Evolutionary conservation across 495 filamentous ascomycete genomes (phyloP).

Genomic region (Aspergillus sclerotioniger): DNA sequence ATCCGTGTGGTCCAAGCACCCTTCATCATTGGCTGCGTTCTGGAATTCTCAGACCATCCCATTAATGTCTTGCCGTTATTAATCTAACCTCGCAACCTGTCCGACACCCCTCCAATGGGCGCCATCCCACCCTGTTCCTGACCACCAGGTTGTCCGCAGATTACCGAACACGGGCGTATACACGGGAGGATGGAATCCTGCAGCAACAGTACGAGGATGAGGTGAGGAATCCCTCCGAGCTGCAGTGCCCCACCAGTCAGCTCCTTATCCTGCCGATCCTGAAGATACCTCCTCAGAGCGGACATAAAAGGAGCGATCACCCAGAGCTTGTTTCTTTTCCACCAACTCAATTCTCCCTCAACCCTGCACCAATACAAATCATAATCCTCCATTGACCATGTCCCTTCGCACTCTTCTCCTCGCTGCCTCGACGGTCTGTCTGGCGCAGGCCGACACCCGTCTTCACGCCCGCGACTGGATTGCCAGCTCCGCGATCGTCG

Average conservation of each 20-base stretch:
- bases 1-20: too few species aligned
- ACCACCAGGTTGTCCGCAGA: too few species aligned
- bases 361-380: background rate
- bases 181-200: too few species aligned
- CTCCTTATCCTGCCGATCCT: background rate
- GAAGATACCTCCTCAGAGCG: background rate
- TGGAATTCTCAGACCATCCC: too few species aligned
- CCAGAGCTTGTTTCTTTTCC: background rate
- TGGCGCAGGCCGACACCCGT: constrained; percentile 8
- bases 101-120: too few species aligned
- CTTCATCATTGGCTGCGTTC: too few species aligned
- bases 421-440: constrained; percentile 13
- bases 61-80: too few species aligned
- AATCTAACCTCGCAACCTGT: too few species aligned
- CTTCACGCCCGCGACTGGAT: constrained; percentile 33
- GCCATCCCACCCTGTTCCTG: too few species aligned
- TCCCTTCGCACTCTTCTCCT: constrained; percentile 12
- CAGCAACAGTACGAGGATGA: too few species aligned
- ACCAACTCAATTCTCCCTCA: background rate
- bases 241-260: background rate
- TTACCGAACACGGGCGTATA: too few species aligned
- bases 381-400: constrained; percentile 7
- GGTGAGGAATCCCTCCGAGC: background rate
- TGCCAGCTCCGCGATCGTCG: constrained; percentile 42
- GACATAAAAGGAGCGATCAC: constrained; percentile 1